phyloP scores from a whole-genome alignment of 129 eudicot genomes.

The Chrysanthemum makinoi region DNA sequence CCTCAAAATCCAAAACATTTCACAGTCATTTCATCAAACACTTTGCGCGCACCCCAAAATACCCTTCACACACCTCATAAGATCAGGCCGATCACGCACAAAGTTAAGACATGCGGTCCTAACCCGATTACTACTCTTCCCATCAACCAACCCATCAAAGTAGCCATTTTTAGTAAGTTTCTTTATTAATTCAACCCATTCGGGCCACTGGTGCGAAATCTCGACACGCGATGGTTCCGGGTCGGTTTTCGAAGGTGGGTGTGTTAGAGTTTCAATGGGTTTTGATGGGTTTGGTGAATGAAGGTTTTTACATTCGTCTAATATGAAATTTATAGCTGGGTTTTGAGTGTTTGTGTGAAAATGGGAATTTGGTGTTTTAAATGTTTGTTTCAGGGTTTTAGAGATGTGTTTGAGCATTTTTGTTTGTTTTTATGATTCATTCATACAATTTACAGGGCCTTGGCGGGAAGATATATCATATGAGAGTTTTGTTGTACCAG shows the following conservation, averaged over 20 bases:
- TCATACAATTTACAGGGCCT: no score
- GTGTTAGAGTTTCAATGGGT: slow-evolving; percentile 10
- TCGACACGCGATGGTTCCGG: slow-evolving; percentile 11
- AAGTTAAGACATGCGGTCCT: slow-evolving; percentile 72
- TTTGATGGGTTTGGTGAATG: slow-evolving; percentile 36
- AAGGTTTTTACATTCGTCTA: slow-evolving; percentile 37
- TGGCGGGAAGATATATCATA: no score
- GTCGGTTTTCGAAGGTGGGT: slow-evolving; percentile 13
- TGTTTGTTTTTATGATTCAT: no score
- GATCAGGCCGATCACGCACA: slow-evolving; percentile 52
- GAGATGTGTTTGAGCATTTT: no score
- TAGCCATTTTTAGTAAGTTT: slow-evolving; percentile 52
- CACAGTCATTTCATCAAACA: slow-evolving; percentile 34
- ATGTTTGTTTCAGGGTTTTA: no score
- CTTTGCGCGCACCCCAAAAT: slow-evolving; percentile 17
- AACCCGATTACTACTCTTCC: slow-evolving; percentile 46
- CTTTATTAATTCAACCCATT: slow-evolving; percentile 73
- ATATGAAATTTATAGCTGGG: slow-evolving; percentile 53
- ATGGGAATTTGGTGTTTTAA: no score
- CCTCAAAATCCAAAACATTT: no score
- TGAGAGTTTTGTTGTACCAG: no score
- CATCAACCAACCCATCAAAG: slow-evolving; percentile 43
- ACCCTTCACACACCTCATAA: slow-evolving; percentile 44
- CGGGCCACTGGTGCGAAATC: slow-evolving; percentile 61
- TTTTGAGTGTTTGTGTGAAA: slow-evolving; percentile 21